These are phyloP conservation scores for Starmerella sirachaensis DNA, from an alignment of 805 yeast genomes.

Conservation along the genomic window DNA sequence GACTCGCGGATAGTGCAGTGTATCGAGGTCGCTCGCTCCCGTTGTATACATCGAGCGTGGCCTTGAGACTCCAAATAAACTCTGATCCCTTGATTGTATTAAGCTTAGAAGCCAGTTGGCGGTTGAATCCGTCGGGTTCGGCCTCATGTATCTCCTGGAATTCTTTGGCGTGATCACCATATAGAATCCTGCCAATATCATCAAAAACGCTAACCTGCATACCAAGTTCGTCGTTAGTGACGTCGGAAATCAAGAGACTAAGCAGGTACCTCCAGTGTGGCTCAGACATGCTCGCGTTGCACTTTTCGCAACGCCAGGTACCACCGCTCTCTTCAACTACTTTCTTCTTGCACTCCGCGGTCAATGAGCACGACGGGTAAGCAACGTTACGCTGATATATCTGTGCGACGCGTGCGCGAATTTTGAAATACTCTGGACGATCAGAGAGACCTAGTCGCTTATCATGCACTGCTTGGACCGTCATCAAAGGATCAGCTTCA, in stretches of 20 bases:
- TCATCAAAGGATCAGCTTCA: slow-evolving; percentile 42
- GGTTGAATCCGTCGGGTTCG: slow-evolving; percentile 24
- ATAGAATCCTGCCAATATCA: slow-evolving; percentile 59
- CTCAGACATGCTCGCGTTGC: slow-evolving; percentile 53
- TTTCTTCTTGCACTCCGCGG: slow-evolving; percentile 75
- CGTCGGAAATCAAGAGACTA: slow-evolving; percentile 70
- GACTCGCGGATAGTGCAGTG: slow-evolving; percentile 40
- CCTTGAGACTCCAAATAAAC: slow-evolving; percentile 63
- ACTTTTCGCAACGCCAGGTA: slow-evolving; percentile 87
- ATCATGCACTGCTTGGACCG: slow-evolving; percentile 52
- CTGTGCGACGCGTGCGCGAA: slow-evolving; percentile 63
- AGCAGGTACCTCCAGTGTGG: slow-evolving; percentile 75
- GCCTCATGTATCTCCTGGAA: slow-evolving; percentile 29
- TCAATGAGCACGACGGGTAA: slow-evolving; percentile 77
- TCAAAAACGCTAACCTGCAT: slow-evolving; percentile 82
- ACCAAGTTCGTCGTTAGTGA: slow-evolving; percentile 34
- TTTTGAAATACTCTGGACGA: slow-evolving; percentile 62
- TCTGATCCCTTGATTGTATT: slow-evolving; percentile 51
- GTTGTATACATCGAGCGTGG: slow-evolving; percentile 72
- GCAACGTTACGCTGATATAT: slow-evolving; percentile 65
- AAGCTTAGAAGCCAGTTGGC: slow-evolving; percentile 36
- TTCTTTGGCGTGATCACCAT: slow-evolving; percentile 56
- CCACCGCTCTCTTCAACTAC: slow-evolving; percentile 62
- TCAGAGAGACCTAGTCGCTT: slow-evolving; percentile 64
- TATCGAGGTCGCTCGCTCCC: slow-evolving; percentile 59